Base-by-base conservation (phyloP, 2,329 filamentous ascomycete genomes). In the Plenodomus tracheiphilus region DNA sequence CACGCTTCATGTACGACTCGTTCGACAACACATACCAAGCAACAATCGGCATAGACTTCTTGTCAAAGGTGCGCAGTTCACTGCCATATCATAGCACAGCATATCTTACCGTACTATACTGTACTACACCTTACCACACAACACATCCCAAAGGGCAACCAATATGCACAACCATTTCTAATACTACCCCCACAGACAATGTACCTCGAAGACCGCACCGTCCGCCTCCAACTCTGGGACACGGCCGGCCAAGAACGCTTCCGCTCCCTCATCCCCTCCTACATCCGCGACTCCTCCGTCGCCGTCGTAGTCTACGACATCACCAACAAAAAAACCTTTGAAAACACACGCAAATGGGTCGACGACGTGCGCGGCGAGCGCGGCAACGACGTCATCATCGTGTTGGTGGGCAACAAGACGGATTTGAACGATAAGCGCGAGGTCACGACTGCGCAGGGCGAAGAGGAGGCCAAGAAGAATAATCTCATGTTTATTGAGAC, bases 1-100 rank as follows among this genome's bases (percentile, higher is more conserved):
- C 94, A 61, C 87, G 94, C 59, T 99, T 99, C 81, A 99, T 99
- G 94, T 99, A 99, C 82, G 94, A 99, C 77, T 97, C 94, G 40
- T 99, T 99, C 81, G 94, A 99, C 81, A 97, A 96, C 78, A 97
- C 93, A 82, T 99, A 99, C 79, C 94, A 99, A 77, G 94, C 94
- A 49, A 99, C 94, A 34, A 97, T 99, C 71, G 94, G 94, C 70
- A 99, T 99, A 79, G 94, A 99, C 77, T 99, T 99, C 73, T 85
- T 99, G 62, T 97, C 92, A 69, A 99, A 99, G 87, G 91, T 89
- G 80, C 49, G 61, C 47, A 5, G 28, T 6, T 22, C 22, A 7
- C 22, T 9, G 17, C 39, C 39, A 41, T n/a, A 30, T n/a, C n/a
- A n/a, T n/a, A n/a, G n/a, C n/a, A n/a, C n/a, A n/a, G n/a, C n/a